Percentiles rank a stretch among this genome's conserved stretches.
Conservation (phyloP, 2,329 filamentous ascomycete species). For the Talaromyces sp. region DNA sequence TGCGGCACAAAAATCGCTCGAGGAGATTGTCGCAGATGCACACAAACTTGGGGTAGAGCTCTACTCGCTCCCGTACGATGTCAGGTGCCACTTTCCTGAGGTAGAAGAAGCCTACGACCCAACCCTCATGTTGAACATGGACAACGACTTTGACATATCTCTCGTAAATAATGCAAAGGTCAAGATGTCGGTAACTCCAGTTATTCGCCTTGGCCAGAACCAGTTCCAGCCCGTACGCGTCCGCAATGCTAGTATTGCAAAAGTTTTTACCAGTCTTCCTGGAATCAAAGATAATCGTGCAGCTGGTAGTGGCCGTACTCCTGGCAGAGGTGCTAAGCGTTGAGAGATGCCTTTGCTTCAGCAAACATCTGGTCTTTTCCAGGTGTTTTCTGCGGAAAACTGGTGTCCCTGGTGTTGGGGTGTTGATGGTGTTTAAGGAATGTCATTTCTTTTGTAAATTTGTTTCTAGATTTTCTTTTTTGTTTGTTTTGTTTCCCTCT, state of each 20-base stretch:
- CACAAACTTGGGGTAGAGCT: constrained; percentile 22
- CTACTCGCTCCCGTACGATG: constrained; percentile 21
- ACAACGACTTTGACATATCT: constrained; percentile 1
- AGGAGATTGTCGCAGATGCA: constrained; percentile 22
- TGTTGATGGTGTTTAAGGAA: background rate
- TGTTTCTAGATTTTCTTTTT: background rate
- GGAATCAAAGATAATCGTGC: background rate
- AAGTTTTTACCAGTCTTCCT: constrained; percentile 4
- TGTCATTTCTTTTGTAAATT: background rate
- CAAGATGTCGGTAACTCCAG: constrained; percentile 4
- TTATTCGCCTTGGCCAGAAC: constrained; percentile 1
- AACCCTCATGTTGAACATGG: constrained; percentile 19
- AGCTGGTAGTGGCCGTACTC: background rate
- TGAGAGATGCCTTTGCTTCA: background rate
- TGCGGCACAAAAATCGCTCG: constrained; percentile 17
- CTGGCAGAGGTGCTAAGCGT: background rate
- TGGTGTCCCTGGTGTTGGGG: background rate
- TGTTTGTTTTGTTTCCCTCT: background rate
- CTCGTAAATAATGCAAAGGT: background rate
- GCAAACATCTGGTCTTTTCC: background rate
- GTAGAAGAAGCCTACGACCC: constrained; percentile 20
- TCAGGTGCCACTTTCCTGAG: constrained; percentile 20
- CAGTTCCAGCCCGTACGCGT: background rate
- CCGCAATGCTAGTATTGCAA: background rate
- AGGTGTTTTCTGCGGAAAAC: background rate